Conservation (phyloP, 2,329 filamentous ascomycete species). For the Thermothelomyces thermophilus region DNA sequence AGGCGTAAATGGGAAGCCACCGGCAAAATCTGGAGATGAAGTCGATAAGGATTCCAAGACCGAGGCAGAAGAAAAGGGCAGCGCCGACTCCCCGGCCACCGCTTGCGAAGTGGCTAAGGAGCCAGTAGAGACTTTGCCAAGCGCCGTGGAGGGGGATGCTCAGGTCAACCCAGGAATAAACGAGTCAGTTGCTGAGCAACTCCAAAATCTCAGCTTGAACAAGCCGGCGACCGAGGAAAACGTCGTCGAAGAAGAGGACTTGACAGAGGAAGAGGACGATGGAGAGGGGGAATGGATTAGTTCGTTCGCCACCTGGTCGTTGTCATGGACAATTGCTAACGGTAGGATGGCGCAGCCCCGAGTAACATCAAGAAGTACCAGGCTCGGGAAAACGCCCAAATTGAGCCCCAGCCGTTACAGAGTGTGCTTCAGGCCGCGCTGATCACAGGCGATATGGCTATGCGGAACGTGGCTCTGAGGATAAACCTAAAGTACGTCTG, state of each 20-base stretch:
- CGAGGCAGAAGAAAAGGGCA: not conserved
- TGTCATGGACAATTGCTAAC: slow-evolving; percentile 1
- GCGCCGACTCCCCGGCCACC: not conserved
- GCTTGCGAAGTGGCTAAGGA: slow-evolving; percentile 36
- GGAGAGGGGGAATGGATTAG: slow-evolving; percentile 25
- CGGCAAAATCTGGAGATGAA: slow-evolving; percentile 35
- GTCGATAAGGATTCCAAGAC: slow-evolving; percentile 7
- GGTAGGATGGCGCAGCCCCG: slow-evolving; percentile 43
- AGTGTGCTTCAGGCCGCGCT: slow-evolving; percentile 78
- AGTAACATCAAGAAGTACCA: slow-evolving; percentile 84
- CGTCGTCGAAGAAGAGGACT: slow-evolving; percentile 25
- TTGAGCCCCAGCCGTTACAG: slow-evolving; percentile 45
- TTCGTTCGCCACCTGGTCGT: not conserved
- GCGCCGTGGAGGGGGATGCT: not conserved
- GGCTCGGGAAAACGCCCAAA: slow-evolving; percentile 52
- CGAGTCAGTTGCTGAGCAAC: slow-evolving; percentile 16
- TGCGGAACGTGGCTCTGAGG: slow-evolving; percentile 93
- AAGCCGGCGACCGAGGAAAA: slow-evolving; percentile 12
- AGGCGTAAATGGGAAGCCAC: slow-evolving; percentile 62
- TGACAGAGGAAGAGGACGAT: slow-evolving; percentile 19
- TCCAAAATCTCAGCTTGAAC: slow-evolving; percentile 26
- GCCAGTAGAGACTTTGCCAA: slow-evolving; percentile 11
- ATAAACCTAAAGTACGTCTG: slow-evolving; percentile 63
- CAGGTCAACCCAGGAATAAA: slow-evolving; percentile 6
- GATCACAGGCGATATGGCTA: slow-evolving; percentile 91